A percentile compares a stretch with the other conserved stretches of the same genome.
phyloP scores from a whole-genome alignment of 2,329 filamentous ascomycete species.

The Kalmusia sp. region DNA sequence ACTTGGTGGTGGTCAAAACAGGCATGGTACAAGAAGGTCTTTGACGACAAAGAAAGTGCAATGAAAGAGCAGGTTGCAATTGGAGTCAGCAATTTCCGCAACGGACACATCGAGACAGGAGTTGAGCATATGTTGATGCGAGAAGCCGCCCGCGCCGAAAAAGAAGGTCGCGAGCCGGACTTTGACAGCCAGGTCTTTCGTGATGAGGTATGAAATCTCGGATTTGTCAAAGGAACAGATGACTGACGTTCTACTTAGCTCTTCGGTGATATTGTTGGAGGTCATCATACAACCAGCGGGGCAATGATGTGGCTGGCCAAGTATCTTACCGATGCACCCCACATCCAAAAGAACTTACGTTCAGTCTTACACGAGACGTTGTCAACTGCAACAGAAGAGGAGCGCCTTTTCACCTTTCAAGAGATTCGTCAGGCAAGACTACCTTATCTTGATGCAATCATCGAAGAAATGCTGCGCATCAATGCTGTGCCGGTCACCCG shows the following conservation, averaged over 20 bases:
- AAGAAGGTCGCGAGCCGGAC: conserved; percentile 10
- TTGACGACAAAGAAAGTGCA: too few species aligned
- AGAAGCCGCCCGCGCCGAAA: conserved; percentile 11
- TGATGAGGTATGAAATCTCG: conserved; percentile 23
- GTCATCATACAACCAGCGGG: conserved; percentile 10
- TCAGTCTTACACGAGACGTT: neutral
- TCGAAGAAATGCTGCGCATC: conserved; percentile 49
- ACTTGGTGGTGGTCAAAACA: too few species aligned
- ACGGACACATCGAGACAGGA: too few species aligned
- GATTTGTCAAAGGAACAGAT: too few species aligned
- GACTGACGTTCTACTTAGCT: conserved; percentile 2
- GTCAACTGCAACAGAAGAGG: conserved; percentile 1
- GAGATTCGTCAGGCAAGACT: conserved; percentile 7
- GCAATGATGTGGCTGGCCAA: conserved; percentile 14
- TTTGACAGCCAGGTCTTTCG: conserved; percentile 7
- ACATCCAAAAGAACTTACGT: conserved; percentile 11
- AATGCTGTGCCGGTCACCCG: conserved; percentile 36
- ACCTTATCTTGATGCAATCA: conserved; percentile 50
- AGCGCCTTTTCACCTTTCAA: conserved; percentile 1
- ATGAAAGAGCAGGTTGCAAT: too few species aligned
- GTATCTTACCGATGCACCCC: conserved; percentile 5
- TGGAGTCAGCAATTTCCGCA: too few species aligned
- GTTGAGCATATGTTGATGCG: conserved; percentile 16
- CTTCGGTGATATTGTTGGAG: conserved; percentile 11
- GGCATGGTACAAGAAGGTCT: too few species aligned